Conservation (phyloP, 2,329 filamentous ascomycete genomes). For the Neonectria punicea region DNA sequence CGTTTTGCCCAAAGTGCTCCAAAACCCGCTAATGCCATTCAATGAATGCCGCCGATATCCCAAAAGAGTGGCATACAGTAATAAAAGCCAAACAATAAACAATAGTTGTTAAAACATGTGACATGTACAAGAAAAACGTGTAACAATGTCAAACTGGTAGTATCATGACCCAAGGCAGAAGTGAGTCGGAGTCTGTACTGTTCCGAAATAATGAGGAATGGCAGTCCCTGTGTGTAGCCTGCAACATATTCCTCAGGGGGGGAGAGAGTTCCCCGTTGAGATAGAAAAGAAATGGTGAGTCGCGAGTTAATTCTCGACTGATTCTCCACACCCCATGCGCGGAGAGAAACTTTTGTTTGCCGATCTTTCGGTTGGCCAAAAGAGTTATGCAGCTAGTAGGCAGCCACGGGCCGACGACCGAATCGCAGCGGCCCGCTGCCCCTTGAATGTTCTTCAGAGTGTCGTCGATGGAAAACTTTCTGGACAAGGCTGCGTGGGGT, state of each 20-base stretch:
- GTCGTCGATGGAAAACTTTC: constrained; percentile 54
- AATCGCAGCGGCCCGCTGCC: constrained; percentile 50
- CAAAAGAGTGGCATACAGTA: neutral
- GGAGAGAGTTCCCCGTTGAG: neutral
- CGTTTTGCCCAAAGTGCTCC: constrained; percentile 18
- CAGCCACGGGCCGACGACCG: constrained; percentile 48
- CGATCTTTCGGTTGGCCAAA: neutral
- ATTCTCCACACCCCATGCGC: neutral
- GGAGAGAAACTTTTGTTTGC: neutral
- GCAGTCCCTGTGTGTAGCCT: constrained; percentile 1
- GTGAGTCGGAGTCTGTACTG: constrained; percentile 11
- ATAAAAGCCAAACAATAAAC: constrained; percentile 13
- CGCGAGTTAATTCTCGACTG: neutral
- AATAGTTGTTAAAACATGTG: constrained; percentile 34
- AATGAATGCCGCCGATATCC: neutral
- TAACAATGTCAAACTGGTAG: constrained; percentile 19
- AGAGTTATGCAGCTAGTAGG: constrained; percentile 45
- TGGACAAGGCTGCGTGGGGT: constrained; percentile 49
- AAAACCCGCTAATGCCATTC: constrained; percentile 19
- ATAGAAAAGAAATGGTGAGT: constrained; percentile 5
- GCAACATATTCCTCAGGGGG: constrained; percentile 6
- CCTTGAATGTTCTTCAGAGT: constrained; percentile 49
- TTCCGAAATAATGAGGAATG: constrained; percentile 8
- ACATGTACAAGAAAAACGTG: constrained; percentile 16
- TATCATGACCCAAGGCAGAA: constrained; percentile 20